A percentile compares a stretch with the other conserved stretches of the same genome.
These are phyloP conservation scores for Sphaerobolus stellatus DNA, from an alignment of 1,284 basidiomycete genomes.

Conservation along the genomic window DNA sequence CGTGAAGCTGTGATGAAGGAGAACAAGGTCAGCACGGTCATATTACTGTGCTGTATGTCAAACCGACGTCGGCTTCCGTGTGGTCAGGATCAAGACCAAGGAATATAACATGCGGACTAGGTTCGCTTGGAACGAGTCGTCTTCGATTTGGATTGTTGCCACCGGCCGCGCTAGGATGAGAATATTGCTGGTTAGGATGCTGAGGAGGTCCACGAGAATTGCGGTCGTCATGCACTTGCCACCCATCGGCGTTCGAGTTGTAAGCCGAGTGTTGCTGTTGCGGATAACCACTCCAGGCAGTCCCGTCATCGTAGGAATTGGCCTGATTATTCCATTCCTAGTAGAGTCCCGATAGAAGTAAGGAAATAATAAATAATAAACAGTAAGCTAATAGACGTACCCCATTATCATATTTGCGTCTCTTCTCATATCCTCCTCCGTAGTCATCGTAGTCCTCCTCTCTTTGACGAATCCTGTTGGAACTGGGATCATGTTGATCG, in stretches of 20 bases:
- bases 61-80: conserved; percentile 83
- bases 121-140: conserved; percentile 72
- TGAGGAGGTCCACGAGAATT: background rate
- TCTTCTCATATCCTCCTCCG: conserved; percentile 60
- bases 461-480: conserved; percentile 45
- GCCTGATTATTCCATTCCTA: conserved; percentile 17
- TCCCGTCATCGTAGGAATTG: conserved; percentile 37
- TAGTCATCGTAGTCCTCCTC: conserved; percentile 59
- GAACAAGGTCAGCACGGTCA: conserved; percentile 31
- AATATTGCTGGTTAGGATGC: background rate
- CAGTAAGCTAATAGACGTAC: too few species aligned
- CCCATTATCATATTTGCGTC: conserved; percentile 73
- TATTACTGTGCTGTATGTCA: conserved; percentile 23
- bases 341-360: too few species aligned
- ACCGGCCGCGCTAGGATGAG: background rate
- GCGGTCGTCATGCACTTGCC: conserved; percentile 9
- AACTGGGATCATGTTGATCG: conserved; percentile 30
- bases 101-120: conserved; percentile 87
- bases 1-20: conserved; percentile 64
- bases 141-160: conserved; percentile 38
- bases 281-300: conserved; percentile 37
- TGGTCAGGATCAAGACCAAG: conserved; percentile 87
- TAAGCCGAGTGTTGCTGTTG: conserved; percentile 34
- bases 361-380: too few species aligned
- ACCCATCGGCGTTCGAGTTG: conserved; percentile 2